Conservation (phyloP, 352 stramenopile species). For the Pythium volutum region DNA sequence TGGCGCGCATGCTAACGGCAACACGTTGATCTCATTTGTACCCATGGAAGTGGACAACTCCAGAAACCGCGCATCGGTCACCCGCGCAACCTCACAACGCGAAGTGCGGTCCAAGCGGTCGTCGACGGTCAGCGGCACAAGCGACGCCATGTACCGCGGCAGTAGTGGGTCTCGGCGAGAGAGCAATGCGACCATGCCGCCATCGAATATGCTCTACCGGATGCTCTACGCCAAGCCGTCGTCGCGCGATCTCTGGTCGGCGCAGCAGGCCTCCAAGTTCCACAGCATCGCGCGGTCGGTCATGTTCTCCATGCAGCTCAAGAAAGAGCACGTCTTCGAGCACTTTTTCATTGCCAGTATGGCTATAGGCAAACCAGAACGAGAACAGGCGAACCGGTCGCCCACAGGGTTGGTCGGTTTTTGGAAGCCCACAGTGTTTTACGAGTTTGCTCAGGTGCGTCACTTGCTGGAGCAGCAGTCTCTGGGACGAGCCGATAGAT, state of each 20-base stretch:
- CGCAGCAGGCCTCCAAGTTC: conserved; percentile 46
- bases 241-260: conserved; percentile 55
- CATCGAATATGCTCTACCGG: conserved; percentile 66
- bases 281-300: conserved; percentile 68
- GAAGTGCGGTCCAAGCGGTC: conserved; percentile 44
- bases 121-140: conserved; percentile 45
- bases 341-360: conserved; percentile 75
- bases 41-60: not conserved
- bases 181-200: conserved; percentile 27
- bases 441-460: conserved; percentile 47
- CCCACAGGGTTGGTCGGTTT: conserved; percentile 37
- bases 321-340: conserved; percentile 82
- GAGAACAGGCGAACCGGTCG: conserved; percentile 25
- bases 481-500: not conserved
- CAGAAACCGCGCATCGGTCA: not conserved
- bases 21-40: not conserved
- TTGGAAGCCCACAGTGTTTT: conserved; percentile 76
- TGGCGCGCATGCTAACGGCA: not conserved
- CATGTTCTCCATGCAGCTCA: conserved; percentile 78
- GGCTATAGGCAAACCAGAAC: conserved; percentile 32
- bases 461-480: not conserved
- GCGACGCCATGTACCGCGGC: conserved; percentile 7
- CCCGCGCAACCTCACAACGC: conserved; percentile 8
- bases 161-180: conserved; percentile 12
- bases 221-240: conserved; percentile 76